Evolutionary conservation across 2,329 filamentous ascomycete species (phyloP).

Genomic region (Fusarium sp.): DNA sequence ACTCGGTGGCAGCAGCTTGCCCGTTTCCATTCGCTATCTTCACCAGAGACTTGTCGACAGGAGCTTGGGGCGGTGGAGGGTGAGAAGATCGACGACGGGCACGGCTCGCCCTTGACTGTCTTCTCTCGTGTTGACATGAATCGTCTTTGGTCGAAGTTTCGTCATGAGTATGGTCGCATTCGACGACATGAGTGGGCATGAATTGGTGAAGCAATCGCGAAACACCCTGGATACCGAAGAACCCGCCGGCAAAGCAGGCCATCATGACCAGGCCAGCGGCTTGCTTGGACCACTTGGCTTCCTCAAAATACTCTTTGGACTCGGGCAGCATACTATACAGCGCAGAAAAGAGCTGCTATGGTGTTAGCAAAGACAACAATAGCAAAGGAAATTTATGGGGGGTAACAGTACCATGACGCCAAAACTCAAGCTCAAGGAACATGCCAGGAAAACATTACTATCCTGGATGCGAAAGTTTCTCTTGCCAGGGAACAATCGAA

Average conservation of each 20-base stretch:
- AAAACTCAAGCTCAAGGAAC: conserved; percentile 91
- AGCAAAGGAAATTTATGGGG: background rate
- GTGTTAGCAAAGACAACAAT: conserved; percentile 20
- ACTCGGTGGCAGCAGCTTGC: conserved; percentile 56
- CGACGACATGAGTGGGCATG: conserved; percentile 84
- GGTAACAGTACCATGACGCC: conserved; percentile 85
- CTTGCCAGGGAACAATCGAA: conserved; percentile 80
- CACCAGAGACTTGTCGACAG: conserved; percentile 37
- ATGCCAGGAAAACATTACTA: conserved; percentile 88
- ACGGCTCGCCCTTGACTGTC: conserved; percentile 52
- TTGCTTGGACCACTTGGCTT: conserved; percentile 77
- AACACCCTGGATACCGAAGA: conserved; percentile 81
- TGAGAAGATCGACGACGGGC: conserved; percentile 52
- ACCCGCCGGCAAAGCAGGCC: conserved; percentile 78
- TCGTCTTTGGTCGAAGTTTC: conserved; percentile 60
- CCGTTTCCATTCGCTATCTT: conserved; percentile 43
- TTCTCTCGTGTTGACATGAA: conserved; percentile 46
- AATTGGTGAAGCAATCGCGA: conserved; percentile 81
- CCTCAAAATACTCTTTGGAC: conserved; percentile 81
- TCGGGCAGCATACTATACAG: conserved; percentile 95
- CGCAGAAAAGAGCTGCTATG: conserved; percentile 84
- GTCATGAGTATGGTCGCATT: conserved; percentile 82
- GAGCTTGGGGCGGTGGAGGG: conserved; percentile 45
- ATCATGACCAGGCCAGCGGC: conserved; percentile 79
- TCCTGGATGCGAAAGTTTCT: conserved; percentile 89